Percentiles rank a stretch among this genome's conserved stretches.
Evolutionary conservation across 768 basidiomycete genomes (phyloP).

Genomic region (Cantharellus cinnabarinus): DNA sequence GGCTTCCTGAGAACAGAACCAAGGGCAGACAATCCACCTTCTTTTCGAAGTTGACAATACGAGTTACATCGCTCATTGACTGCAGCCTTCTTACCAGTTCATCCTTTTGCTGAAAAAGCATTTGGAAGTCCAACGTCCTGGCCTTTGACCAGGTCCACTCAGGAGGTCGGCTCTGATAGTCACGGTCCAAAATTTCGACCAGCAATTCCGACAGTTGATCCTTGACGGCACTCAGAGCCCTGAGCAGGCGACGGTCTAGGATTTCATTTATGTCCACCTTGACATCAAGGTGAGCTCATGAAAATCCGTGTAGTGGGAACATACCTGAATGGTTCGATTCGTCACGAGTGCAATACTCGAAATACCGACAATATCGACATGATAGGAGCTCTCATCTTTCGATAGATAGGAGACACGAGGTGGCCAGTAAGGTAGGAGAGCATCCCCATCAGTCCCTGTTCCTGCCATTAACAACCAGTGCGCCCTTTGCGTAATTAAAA

Average conservation of each 20-base stretch:
- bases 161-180: no score
- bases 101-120: no score
- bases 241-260: conserved; percentile 39
- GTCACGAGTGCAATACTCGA: conserved; percentile 63
- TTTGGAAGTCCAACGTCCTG: conserved; percentile 56
- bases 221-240: conserved; percentile 26
- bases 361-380: conserved; percentile 41
- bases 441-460: conserved; percentile 35
- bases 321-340: conserved; percentile 47
- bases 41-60: no score
- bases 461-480: not conserved
- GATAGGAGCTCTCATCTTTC: conserved; percentile 38
- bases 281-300: not conserved
- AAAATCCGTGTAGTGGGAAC: not conserved
- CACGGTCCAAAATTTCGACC: not conserved
- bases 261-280: conserved; percentile 57
- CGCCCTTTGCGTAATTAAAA: not conserved
- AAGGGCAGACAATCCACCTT: not conserved
- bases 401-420: conserved; percentile 28
- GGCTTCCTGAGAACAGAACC: conserved; percentile 2
- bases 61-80: no score
- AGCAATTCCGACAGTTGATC: conserved; percentile 33
- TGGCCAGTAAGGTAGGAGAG: conserved; percentile 64
- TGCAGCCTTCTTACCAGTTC: no score
- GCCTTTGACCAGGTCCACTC: conserved; percentile 78